A percentile compares a stretch with the other conserved stretches of the same genome.
These are phyloP conservation scores for Vaccinium corymbosum DNA, from an alignment of 148 eudicot genomes.

Conservation along the genomic window DNA sequence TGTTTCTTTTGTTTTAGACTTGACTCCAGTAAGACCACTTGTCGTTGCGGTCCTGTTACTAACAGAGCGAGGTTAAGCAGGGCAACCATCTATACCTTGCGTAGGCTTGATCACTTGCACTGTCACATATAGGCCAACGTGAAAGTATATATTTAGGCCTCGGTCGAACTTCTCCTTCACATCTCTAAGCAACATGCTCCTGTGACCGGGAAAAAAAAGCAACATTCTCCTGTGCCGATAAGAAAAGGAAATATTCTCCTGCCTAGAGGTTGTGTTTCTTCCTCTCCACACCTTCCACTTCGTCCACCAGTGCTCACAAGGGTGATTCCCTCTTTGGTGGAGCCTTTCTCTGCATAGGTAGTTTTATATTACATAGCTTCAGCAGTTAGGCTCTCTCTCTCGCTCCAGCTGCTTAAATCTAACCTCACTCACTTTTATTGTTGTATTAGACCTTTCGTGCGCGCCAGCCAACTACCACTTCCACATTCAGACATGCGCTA, in stretches of 20 bases:
- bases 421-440: neutral
- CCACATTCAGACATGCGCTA: neutral
- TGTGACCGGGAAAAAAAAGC: neutral
- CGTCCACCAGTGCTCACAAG: neutral
- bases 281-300: neutral
- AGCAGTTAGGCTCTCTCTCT: neutral
- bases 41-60: neutral
- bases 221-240: neutral
- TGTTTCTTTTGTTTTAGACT: neutral
- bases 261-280: neutral
- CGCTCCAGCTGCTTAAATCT: neutral
- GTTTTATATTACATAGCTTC: neutral
- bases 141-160: neutral
- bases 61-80: neutral
- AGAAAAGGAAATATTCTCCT: neutral
- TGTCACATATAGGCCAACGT: neutral
- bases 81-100: neutral
- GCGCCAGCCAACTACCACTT: neutral
- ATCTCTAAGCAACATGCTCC: neutral
- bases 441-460: neutral
- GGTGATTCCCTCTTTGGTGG: neutral
- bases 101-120: neutral
- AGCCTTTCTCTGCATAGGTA: neutral
- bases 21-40: neutral
- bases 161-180: neutral